phyloP scores from a whole-genome alignment of 2,329 filamentous ascomycete species.

The Incumbomyces delicatus region DNA sequence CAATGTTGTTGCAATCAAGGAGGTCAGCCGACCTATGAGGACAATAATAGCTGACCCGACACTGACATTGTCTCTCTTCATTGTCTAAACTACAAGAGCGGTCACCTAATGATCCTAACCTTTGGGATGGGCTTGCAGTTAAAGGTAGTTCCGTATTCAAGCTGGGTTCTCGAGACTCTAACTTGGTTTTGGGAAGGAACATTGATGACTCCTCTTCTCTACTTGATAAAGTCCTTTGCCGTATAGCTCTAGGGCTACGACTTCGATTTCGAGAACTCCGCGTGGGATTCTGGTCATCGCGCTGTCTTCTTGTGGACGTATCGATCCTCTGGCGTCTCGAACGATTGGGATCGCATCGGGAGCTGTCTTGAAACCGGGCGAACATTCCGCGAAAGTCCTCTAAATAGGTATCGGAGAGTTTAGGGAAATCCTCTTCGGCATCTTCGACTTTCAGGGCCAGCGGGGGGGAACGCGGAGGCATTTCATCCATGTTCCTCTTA shows the following conservation, averaged over 20 bases:
- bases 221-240: no score
- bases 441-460: no score
- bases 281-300: no score
- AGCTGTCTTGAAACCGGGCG: not conserved
- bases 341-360: not conserved
- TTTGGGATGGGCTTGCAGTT: no score
- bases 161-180: no score
- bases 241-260: not conserved
- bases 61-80: conserved; percentile 7
- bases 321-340: not conserved
- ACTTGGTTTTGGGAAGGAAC: not conserved
- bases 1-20: conserved; percentile 15
- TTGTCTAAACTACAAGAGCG: not conserved
- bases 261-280: not conserved
- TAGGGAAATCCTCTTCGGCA: not conserved
- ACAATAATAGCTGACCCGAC: conserved; percentile 11
- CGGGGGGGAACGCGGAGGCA: no score
- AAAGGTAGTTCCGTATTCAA: no score
- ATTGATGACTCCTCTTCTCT: not conserved
- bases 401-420: not conserved
- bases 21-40: conserved; percentile 4
- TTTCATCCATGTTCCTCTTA: no score
- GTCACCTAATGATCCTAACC: no score
- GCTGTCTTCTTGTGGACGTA: no score
- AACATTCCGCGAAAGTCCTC: not conserved